Conservation (phyloP, 768 basidiomycete species). For the Lactifluus subvellereus region DNA sequence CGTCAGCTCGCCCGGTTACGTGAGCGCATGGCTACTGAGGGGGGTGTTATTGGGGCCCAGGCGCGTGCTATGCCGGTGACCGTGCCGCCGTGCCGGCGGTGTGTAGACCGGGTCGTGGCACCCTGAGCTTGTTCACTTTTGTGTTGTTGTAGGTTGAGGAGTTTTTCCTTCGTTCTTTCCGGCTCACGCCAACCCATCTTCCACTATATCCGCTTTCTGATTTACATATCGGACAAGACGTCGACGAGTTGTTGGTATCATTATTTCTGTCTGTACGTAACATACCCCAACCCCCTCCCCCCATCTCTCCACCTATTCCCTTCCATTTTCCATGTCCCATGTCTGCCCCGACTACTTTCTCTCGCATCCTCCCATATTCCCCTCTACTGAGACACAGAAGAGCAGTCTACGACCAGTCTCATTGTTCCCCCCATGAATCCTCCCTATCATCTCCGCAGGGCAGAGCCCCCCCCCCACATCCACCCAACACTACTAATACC, state of each 20-base stretch:
- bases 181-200: neutral
- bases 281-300: neutral
- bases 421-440: neutral
- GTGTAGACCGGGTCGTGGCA: constrained; percentile 16
- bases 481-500: neutral
- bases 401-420: neutral
- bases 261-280: constrained; percentile 14
- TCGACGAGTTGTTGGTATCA: constrained; percentile 17
- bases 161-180: neutral
- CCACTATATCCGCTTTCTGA: neutral
- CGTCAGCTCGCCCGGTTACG: constrained; percentile 61
- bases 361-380: neutral
- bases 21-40: constrained; percentile 45
- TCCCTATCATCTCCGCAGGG: neutral
- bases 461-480: constrained; percentile 1
- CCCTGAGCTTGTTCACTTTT: constrained; percentile 4
- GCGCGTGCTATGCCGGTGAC: neutral
- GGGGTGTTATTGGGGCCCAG: constrained; percentile 20
- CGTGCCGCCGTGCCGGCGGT: constrained; percentile 11
- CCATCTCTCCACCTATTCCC: neutral
- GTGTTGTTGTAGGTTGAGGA: constrained; percentile 15
- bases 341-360: neutral
- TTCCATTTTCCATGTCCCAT: too few relatives aligned
- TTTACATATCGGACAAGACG: neutral
- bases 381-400: neutral